Conservation (phyloP, 257 asterid species). For the Eustoma russellianum region DNA sequence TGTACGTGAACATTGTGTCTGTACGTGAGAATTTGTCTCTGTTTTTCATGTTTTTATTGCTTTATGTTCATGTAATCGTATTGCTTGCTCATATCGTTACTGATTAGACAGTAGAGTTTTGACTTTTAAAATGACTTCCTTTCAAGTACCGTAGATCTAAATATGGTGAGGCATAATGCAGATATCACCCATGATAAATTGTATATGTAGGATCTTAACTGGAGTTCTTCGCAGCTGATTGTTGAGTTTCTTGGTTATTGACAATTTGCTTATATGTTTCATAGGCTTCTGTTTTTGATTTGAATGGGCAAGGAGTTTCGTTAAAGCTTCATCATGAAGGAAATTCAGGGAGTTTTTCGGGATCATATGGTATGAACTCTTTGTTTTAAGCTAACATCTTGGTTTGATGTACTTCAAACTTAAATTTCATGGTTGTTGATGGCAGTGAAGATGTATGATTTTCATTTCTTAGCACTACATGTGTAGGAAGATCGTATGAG, state of each 20-base stretch:
- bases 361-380: constrained; percentile 32
- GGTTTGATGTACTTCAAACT: constrained; percentile 2
- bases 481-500: constrained; percentile 55
- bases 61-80: no score
- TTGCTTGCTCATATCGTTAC: no score
- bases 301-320: constrained; percentile 37
- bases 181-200: neutral
- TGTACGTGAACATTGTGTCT: no score
- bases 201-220: neutral
- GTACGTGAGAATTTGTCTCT: no score
- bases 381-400: neutral
- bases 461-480: constrained; percentile 4
- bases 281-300: constrained; percentile 42
- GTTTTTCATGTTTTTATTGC: no score
- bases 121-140: neutral
- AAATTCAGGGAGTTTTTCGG: constrained; percentile 36
- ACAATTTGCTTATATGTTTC: constrained; percentile 6
- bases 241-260: neutral
- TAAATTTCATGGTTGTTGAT: neutral
- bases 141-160: neutral
- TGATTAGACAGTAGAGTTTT: neutral
- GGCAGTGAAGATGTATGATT: neutral
- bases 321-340: constrained; percentile 43
- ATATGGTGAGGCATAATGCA: neutral
- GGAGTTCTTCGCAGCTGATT: no score